Evolutionary conservation across 495 filamentous ascomycete genomes (phyloP), one percentile per base, ranked within the genome.

Genomic region (Pyrenopolyporus hunteri): DNA sequence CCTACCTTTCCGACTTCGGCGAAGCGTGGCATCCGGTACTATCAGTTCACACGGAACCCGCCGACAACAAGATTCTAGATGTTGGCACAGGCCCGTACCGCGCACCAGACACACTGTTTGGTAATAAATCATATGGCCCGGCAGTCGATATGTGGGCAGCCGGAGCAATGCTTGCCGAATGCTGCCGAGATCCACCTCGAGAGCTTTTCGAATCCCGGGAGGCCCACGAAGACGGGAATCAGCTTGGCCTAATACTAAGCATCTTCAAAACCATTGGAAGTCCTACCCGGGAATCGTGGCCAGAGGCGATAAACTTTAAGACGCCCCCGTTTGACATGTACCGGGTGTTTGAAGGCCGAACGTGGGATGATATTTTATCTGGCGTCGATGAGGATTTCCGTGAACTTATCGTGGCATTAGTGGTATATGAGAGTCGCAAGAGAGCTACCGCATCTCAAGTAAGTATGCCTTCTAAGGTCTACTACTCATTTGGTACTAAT

Each of bases 51-150:
- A 81, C 83, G 11, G 92, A 98, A 69, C 83, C 86, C 6, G 59
- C 78, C 6, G 72, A 82, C 45, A 59, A 80, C 45, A 98, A 97
- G 73, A 88, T 96, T 58, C 87, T 92, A 10, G 94, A 99, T 72
- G 87, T 99, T 7, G 94, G 94, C 4, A 98, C 94, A 0, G 91
- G 92, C 0, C 86, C 85, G 46, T 99, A 99, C 70, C 85, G 95
- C 9, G 80, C 94, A 0, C 94, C 94, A 0, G 94, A 99, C 73
- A 80, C 93, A 2, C 77, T 99, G 8, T 99, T 99, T 71, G 95
- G 94, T 7, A 83, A 89, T 59, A 82, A 73, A 26, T 78, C 75
- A 1, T 99, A 99, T 67, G 83, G 81, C 17, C 63, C 77, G 2
- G 72, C 80, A 5, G 76, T 98, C 6, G 94, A 99, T 76, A 83